Evolutionary conservation across 495 filamentous ascomycete genomes (phyloP).

Genomic region (Aspergillus baeticus): DNA sequence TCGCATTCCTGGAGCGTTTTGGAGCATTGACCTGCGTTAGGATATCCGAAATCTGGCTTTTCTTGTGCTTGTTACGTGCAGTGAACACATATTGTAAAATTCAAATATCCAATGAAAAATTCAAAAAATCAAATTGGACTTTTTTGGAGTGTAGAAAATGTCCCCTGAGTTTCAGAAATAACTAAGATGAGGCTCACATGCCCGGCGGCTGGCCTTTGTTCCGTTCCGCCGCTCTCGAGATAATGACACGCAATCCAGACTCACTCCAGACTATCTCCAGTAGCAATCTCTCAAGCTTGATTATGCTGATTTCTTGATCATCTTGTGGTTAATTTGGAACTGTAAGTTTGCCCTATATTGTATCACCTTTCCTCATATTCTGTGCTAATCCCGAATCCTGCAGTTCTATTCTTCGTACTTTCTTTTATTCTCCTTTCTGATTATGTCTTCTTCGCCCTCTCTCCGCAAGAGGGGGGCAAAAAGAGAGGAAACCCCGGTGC

Average conservation of each 20-base stretch:
- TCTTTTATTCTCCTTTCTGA: constrained; percentile 31
- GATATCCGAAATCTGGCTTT: constrained; percentile 14
- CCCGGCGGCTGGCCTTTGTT: constrained; percentile 17
- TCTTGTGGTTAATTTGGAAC: constrained; percentile 3
- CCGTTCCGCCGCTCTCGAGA: constrained; percentile 20
- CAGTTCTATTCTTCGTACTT: constrained; percentile 19
- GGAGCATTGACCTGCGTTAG: constrained; percentile 14
- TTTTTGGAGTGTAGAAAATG: too few relatives aligned
- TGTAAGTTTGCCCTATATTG: background rate
- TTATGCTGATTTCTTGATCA: constrained; percentile 21
- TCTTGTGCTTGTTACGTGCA: background rate
- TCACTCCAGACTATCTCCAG: background rate
- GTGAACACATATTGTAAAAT: background rate
- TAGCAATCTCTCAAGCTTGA: constrained; percentile 2
- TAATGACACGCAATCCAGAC: constrained; percentile 28
- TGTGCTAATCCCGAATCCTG: constrained; percentile 3
- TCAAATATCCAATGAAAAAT: background rate
- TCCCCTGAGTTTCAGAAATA: constrained; percentile 1
- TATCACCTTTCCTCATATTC: background rate
- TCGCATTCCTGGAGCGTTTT: constrained; percentile 17
- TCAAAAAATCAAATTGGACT: too few relatives aligned
- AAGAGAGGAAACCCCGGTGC: constrained; percentile 36
- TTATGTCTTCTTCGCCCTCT: constrained; percentile 43
- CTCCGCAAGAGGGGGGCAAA: constrained; percentile 53
- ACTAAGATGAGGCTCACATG: background rate